Base-by-base conservation (phyloP, 805 yeast genomes). In the Candida broadrunensis region DNA sequence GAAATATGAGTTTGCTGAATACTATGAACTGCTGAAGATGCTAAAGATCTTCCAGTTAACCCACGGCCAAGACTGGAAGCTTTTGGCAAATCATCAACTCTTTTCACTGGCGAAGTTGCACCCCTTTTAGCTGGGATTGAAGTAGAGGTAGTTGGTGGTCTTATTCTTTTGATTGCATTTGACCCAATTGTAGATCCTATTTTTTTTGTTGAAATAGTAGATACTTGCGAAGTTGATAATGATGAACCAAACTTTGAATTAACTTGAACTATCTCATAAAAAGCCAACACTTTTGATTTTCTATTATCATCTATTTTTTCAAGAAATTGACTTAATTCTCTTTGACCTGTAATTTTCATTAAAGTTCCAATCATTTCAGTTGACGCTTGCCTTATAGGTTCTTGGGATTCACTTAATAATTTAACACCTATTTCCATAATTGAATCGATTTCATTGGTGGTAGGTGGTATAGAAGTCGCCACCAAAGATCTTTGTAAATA, bases 281-380 rank as follows among this genome's bases (percentile, higher is more conserved):
- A 78, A 23, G 81, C 83, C 32, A 67, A 66, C 27, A 91, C 84
- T 54, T 88, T 88, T 29, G 63, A 50, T 60, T 75, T 78, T 58
- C 91, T 80, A 50, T 81, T 75, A 36, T 83, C 88, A 53, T 91
- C 97, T 35, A 91, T 68, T n/a, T 76, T 75, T 14, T 80, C 89
- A 40, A 88, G 56, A 35, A 73, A 73, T 3, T 74, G 68, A 37
- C 67, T 77, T 48, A 88, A 63, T 38, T 78, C 82, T 38, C 89
- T 68, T 52, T 79, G 84, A 0, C 96, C 97, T 12, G 82, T 73
- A n/a, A 88, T 75, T 59, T 85, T 88, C 83, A 87, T 83, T 37
- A 89, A 60, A 0, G 86, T 80, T 5, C 97, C 98, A 27, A 89
- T 74, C 49, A 82, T 72, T 52, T 83, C 86, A 34, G 88, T 83